Conservation (phyloP, 176 grass and related monocot species). For the Tillandsia leiboldiana region DNA sequence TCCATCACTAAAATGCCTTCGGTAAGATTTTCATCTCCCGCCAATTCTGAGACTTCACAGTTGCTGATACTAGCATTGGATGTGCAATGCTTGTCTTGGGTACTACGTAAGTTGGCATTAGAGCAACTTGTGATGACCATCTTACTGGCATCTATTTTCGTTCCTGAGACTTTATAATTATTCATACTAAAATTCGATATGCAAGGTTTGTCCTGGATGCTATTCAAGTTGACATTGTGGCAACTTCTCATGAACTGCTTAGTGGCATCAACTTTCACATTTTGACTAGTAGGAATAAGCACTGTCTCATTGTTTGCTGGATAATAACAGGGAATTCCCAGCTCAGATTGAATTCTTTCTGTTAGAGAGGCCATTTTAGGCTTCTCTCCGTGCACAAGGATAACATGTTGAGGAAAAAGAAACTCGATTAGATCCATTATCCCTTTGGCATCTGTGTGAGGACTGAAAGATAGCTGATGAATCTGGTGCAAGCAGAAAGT, state of each 20-base stretch:
- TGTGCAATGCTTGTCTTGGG: constrained; percentile 13
- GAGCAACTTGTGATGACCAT: constrained; percentile 45
- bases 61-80: neutral
- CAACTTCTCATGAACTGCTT: constrained; percentile 55
- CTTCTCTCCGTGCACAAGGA: constrained; percentile 92
- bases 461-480: constrained; percentile 80
- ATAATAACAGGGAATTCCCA: constrained; percentile 56
- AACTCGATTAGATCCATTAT: constrained; percentile 88
- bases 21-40: neutral
- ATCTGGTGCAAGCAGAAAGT: constrained; percentile 38
- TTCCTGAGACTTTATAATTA: constrained; percentile 5
- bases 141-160: constrained; percentile 24
- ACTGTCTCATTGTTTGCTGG: constrained; percentile 74
- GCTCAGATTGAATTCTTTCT: constrained; percentile 64
- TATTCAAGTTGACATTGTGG: neutral
- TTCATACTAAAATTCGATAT: neutral
- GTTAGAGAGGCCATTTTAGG: constrained; percentile 80
- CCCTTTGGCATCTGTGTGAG: constrained; percentile 86
- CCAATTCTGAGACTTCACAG: constrained; percentile 8
- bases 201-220: constrained; percentile 20
- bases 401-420: constrained; percentile 72
- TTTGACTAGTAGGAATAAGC: constrained; percentile 37
- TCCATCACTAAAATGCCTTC: constrained; percentile 70
- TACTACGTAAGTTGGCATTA: constrained; percentile 7
- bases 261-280: constrained; percentile 48